Evolutionary conservation across 495 filamentous ascomycete species (phyloP).

Genomic region (Penicillium lividum): DNA sequence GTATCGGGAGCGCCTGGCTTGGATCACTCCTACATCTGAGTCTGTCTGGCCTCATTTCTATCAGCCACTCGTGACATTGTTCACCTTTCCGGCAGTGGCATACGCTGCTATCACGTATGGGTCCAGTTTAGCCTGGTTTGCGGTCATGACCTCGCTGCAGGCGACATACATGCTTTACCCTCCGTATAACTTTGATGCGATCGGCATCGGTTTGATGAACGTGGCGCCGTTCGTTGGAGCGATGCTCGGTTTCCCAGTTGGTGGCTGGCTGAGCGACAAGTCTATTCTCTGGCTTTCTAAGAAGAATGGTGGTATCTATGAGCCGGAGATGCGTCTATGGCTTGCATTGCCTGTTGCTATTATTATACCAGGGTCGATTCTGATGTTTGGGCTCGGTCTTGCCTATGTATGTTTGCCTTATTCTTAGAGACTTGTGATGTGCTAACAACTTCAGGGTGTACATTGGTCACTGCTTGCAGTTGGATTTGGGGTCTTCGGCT

Average conservation of each 20-base stretch:
- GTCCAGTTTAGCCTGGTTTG: conserved; percentile 32
- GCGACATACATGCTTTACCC: conserved; percentile 32
- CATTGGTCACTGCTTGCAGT: conserved; percentile 32
- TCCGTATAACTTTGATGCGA: conserved; percentile 43
- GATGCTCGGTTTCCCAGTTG: conserved; percentile 34
- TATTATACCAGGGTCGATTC: conserved; percentile 25
- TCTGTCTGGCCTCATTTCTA: conserved; percentile 28
- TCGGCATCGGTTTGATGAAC: conserved; percentile 39
- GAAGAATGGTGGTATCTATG: conserved; percentile 42
- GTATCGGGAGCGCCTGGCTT: conserved; percentile 29
- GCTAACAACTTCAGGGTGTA: conserved; percentile 21
- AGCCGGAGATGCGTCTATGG: conserved; percentile 45
- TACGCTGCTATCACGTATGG: conserved; percentile 41
- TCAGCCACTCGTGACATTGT: conserved; percentile 26
- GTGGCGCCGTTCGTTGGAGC: conserved; percentile 41
- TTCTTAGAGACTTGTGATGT: no score
- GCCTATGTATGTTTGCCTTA: conserved; percentile 20
- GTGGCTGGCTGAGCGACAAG: conserved; percentile 39
- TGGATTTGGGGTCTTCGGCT: conserved; percentile 32
- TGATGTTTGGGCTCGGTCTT: conserved; percentile 39
- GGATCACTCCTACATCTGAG: conserved; percentile 27
- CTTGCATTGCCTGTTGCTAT: conserved; percentile 29
- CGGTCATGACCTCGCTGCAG: conserved; percentile 33
- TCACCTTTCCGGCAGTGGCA: conserved; percentile 35
- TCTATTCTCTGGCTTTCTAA: conserved; percentile 35